Evolutionary conservation across 805 yeast species (phyloP).

Genomic region (Pichia thaimueangensis): DNA sequence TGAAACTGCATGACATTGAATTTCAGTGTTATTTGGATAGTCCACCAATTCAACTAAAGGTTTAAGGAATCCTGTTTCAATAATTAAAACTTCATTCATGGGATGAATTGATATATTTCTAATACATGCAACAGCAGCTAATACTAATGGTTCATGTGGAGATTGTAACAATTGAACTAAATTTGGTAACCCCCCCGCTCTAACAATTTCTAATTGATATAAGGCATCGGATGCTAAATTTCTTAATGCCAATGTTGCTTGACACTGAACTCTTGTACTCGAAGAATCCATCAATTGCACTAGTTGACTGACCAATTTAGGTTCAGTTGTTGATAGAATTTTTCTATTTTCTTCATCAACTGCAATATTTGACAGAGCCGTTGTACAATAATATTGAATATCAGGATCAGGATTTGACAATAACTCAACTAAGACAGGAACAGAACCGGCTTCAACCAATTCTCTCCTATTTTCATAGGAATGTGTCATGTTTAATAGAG

Average conservation of each 20-base stretch:
- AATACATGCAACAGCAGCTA: slow-evolving; percentile 97
- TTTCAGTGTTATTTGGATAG: slow-evolving; percentile 86
- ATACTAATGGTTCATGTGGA: slow-evolving; percentile 81
- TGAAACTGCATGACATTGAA: slow-evolving; percentile 96
- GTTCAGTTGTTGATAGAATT: slow-evolving; percentile 85
- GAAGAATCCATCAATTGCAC: slow-evolving; percentile 90
- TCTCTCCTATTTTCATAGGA: slow-evolving; percentile 94
- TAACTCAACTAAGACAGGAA: slow-evolving; percentile 87
- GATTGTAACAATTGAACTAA: slow-evolving; percentile 85
- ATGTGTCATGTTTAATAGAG: slow-evolving; percentile 95
- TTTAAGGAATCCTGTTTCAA: slow-evolving; percentile 92
- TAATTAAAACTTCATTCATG: slow-evolving; percentile 87
- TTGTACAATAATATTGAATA: slow-evolving; percentile 97
- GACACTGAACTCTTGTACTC: slow-evolving; percentile 94
- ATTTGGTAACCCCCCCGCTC: slow-evolving; percentile 93
- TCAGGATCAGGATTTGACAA: slow-evolving; percentile 86
- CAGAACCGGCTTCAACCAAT: slow-evolving; percentile 95
- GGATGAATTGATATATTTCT: slow-evolving; percentile 97
- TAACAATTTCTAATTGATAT: slow-evolving; percentile 91
- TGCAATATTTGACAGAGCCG: slow-evolving; percentile 94
- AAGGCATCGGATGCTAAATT: slow-evolving; percentile 94
- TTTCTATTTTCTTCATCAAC: slow-evolving; percentile 91
- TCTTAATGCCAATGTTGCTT: slow-evolving; percentile 93
- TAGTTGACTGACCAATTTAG: slow-evolving; percentile 79
- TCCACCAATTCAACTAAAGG: slow-evolving; percentile 84